Conservation (phyloP, 306 rosid genomes). For the Cucumis hystrix region DNA sequence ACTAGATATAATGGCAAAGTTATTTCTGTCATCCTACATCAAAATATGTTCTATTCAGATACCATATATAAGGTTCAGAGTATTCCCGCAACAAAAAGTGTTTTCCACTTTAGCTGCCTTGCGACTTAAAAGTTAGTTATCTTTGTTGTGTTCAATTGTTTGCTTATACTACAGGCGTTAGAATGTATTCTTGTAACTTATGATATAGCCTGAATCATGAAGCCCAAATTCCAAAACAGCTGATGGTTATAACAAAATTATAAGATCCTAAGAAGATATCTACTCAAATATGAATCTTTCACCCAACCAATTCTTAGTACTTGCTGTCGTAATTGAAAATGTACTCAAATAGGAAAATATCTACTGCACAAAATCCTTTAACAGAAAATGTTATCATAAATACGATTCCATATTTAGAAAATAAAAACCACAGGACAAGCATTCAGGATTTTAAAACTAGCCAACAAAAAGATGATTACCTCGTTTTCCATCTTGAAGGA, state of each 20-base stretch:
- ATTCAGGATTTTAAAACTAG: neutral
- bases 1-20: neutral
- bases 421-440: neutral
- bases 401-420: neutral
- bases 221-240: neutral
- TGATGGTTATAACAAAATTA: neutral
- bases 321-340: neutral
- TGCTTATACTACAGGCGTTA: neutral
- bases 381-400: neutral
- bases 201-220: neutral
- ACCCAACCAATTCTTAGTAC: neutral
- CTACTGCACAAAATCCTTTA: neutral
- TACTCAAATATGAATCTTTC: neutral
- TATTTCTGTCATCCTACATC: neutral
- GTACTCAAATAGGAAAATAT: neutral
- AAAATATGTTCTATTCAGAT: neutral
- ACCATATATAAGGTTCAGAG: neutral
- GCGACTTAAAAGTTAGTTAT: neutral
- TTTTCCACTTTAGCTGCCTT: neutral
- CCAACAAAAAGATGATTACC: conserved; percentile 28
- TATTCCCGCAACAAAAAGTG: neutral
- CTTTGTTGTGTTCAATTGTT: neutral
- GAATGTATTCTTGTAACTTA: neutral
- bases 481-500: conserved; percentile 97
- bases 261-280: neutral